A percentile compares a stretch with the other conserved stretches of the same genome.
Conservation (phyloP, 2,329 filamentous ascomycete species). For the Diaporthe sp. region DNA sequence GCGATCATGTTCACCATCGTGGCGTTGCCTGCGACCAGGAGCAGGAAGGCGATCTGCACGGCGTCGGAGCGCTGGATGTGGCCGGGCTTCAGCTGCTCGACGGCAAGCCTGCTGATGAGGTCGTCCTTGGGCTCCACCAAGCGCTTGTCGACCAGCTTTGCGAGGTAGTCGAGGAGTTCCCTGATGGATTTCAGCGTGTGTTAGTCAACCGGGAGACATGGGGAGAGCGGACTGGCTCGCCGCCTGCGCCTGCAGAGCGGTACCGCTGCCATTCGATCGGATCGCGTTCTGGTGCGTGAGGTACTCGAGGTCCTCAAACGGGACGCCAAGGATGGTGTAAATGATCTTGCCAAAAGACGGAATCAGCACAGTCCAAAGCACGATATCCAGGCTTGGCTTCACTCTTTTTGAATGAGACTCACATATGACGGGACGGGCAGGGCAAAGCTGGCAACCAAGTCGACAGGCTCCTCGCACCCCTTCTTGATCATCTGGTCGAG, state of each 20-base stretch:
- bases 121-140: slow-evolving; percentile 53
- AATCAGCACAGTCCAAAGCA: too few species aligned
- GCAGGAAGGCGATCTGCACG: slow-evolving; percentile 59
- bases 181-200: slow-evolving; percentile 36
- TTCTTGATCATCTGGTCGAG: slow-evolving; percentile 45
- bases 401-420: slow-evolving; percentile 26
- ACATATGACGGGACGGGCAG: slow-evolving; percentile 50
- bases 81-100: slow-evolving; percentile 52
- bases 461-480: not conserved
- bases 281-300: slow-evolving; percentile 58
- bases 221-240: slow-evolving; percentile 50
- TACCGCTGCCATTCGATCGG: slow-evolving; percentile 58
- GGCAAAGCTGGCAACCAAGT: not conserved
- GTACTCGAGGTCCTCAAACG: slow-evolving; percentile 56
- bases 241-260: slow-evolving; percentile 55
- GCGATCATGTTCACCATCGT: slow-evolving; percentile 64
- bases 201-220: too few species aligned
- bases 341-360: slow-evolving; percentile 48
- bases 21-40: slow-evolving; percentile 62
- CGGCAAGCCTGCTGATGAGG: slow-evolving; percentile 56
- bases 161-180: slow-evolving; percentile 57
- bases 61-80: slow-evolving; percentile 52
- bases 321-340: slow-evolving; percentile 60
- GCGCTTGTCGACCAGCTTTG: slow-evolving; percentile 52
- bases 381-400: too few species aligned